Base-by-base conservation (phyloP, 345 rosid genomes). In the Populus alba region DNA sequence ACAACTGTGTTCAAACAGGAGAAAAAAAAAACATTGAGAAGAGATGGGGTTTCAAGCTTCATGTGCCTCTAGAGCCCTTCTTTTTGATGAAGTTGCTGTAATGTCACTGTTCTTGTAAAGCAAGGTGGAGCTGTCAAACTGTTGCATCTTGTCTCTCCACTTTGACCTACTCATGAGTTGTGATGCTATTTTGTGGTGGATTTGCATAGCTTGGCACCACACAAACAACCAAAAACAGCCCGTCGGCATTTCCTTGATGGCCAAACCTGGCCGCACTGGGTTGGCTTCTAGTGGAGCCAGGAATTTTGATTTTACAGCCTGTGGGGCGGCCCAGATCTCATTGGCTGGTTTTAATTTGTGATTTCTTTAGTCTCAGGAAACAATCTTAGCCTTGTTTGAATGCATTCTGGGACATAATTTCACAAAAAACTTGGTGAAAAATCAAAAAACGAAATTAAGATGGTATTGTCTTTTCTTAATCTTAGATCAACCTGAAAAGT, bases 211-310 rank as follows among this genome's bases (percentile, higher is more conserved):
- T 12, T 8, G 53, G 47, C 41, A 37, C 79, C 70, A 72, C 77
- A 81, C 68, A 57, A 51, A 31, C 77, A 73, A 45, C 73, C 10
- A 49, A 68, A 77, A 71, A 78, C 73, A 15, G 75, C 67, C 71
- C 55, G 88, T 75, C 78, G 70, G 79, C 81, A 73, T 39, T 47
- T 71, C 82, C 86, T 69, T 23, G 69, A 74, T 25, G 84, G 84
- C 17, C 83, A 86, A 75, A 73, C 68, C 71, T 76, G 81, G 79
- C 82, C 76, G 23, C 73, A 62, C 35, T 78, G 78, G 79, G 59
- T 86, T 29, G 71, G 77, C 83, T 70, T 83, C 62, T 79, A 41
- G 77, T 73, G 67, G 29, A 66, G 33, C 47, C 75, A 77, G 59
- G 57, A 6, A n/a, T n/a, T 66, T 63, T 66, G 41, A 61, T 82